Base-by-base conservation (phyloP, 1,139 yeast genomes). In the Geotrichum restrictum region DNA sequence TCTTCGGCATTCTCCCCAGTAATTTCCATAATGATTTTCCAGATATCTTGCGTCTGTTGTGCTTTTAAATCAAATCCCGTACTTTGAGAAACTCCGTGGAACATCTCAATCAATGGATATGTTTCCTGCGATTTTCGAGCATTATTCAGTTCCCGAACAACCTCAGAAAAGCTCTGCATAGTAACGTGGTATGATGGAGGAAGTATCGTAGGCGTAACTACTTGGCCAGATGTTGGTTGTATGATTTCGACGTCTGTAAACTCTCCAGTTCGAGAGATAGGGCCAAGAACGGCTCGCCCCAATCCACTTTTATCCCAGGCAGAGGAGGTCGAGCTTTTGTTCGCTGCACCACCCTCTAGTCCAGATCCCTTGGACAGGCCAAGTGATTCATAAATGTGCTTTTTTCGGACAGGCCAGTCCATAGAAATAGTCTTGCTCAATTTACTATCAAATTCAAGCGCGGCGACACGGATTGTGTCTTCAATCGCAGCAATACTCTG, bases 401-500 rank as follows among this genome's bases (percentile, higher is more conserved):
- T 82, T 61, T 88, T 82, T 60, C 89, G 80, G 49, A 79, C 79
- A 57, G 82, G 81, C 97, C 98, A 93, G 67, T 89, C 96, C 51
- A 86, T 74, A 1, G 85, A 75, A 36, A 93, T 77, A 62, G 84
- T 88, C 54, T 83, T 80, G 60, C 79, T 82, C 57, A 91, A 81
- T 65, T 82, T 88, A 45, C 70, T 73, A 67, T 91, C 97, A 68
- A 91, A 93, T 64, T 89, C 97, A 51, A 77, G 76, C 1, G 95
- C 84, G 1, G 96, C 91, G 24, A 81, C 72, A 1, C 79, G 72
- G 57, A 89, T 76, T 0, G 93, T 80, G 62, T 83, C 91, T 64
- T 89, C 97, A 61, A 93, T 88, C 1, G 96, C 85, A 27, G 85
- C 77, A 49, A 89, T 88, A 65, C 88, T 95, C 57, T 88, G 95